A percentile compares a stretch with the other conserved stretches of the same genome.
These are phyloP conservation scores for Neltuma alba DNA, from an alignment of 306 rosid species.

Conservation along the genomic window DNA sequence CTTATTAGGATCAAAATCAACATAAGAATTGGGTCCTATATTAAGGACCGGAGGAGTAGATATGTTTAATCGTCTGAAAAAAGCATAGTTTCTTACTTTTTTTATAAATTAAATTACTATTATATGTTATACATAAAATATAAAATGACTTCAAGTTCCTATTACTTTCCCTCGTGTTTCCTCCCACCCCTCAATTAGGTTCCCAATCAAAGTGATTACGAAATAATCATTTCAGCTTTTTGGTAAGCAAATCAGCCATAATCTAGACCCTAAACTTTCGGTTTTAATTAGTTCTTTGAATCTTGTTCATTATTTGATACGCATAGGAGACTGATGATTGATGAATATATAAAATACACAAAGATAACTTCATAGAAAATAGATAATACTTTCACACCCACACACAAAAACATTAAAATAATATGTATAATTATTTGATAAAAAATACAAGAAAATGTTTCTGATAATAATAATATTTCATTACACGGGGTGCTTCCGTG, in stretches of 20 bases:
- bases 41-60: no score
- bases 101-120: neutral
- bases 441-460: neutral
- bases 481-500: slow-evolving; percentile 3
- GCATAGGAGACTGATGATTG: neutral
- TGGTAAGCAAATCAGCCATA: slow-evolving; percentile 27
- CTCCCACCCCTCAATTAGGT: slow-evolving; percentile 50
- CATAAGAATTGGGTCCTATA: no score
- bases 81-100: neutral
- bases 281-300: slow-evolving; percentile 19
- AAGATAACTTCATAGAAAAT: neutral
- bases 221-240: slow-evolving; percentile 25
- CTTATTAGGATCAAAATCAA: no score
- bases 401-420: neutral
- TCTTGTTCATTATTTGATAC: neutral
- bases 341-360: neutral
- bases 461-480: neutral
- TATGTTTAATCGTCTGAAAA: neutral
- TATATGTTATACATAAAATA: neutral
- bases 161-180: slow-evolving; percentile 46
- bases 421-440: neutral
- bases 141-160: slow-evolving; percentile 27
- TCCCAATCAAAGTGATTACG: slow-evolving; percentile 24
- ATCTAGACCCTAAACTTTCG: slow-evolving; percentile 26
- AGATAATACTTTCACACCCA: neutral